phyloP scores from a whole-genome alignment of 345 rosid species.

The Clausena lansium region DNA sequence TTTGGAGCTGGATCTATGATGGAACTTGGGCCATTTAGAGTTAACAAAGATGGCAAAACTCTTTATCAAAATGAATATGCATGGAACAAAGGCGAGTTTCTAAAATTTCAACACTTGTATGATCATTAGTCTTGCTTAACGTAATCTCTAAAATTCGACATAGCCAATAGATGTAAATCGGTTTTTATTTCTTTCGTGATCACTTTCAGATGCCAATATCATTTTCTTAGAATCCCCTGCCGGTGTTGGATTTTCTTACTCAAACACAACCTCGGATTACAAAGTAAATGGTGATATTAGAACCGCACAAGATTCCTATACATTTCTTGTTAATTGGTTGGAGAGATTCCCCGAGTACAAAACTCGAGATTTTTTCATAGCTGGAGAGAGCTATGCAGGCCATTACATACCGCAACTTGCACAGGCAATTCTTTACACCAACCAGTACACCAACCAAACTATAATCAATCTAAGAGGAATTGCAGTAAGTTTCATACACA shows the following conservation, averaged over 20 bases:
- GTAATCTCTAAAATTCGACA: neutral
- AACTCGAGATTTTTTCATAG: constrained; percentile 9
- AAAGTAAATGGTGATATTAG: neutral
- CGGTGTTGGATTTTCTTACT: constrained; percentile 21
- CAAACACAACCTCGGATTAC: constrained; percentile 14
- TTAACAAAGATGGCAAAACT: constrained; percentile 20
- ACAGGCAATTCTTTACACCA: neutral
- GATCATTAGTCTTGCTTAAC: neutral
- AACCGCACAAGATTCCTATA: constrained; percentile 5
- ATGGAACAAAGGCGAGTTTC: constrained; percentile 16
- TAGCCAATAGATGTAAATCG: neutral
- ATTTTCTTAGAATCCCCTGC: constrained; percentile 13
- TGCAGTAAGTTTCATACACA: constrained; percentile 1
- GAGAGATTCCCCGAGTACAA: constrained; percentile 18
- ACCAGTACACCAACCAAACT: neutral
- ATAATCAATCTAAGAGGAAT: constrained; percentile 6
- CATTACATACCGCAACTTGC: constrained; percentile 16
- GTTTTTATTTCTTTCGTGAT: neutral
- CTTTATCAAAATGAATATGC: constrained; percentile 10
- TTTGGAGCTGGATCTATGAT: constrained; percentile 26
- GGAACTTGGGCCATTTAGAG: constrained; percentile 27
- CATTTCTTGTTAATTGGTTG: constrained; percentile 6
- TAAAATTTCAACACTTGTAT: too few species aligned
- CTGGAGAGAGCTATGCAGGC: constrained; percentile 15
- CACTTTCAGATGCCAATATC: constrained; percentile 2